These are phyloP conservation scores for Podaxis sp. DNA, from an alignment of 768 basidiomycete genomes.

Conservation along the genomic window DNA sequence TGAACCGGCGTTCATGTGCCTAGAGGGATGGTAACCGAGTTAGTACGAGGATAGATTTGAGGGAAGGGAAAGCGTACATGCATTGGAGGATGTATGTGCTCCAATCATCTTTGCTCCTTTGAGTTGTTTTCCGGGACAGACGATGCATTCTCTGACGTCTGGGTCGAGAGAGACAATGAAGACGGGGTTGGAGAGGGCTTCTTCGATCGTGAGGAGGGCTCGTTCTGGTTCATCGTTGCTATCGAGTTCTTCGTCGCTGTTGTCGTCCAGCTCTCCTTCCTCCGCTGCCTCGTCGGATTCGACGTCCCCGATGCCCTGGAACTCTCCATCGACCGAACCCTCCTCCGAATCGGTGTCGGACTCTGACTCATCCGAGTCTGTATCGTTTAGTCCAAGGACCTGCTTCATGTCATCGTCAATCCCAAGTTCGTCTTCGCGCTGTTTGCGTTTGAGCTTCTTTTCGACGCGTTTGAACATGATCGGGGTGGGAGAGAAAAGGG, in stretches of 20 bases:
- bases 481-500: conserved; percentile 4
- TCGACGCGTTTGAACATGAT: conserved; percentile 80
- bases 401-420: conserved; percentile 65
- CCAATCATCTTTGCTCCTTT: conserved; percentile 57
- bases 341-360: conserved; percentile 36
- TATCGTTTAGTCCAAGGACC: conserved; percentile 66
- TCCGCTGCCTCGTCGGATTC: conserved; percentile 20
- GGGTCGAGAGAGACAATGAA: conserved; percentile 58
- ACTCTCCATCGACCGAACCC: conserved; percentile 22
- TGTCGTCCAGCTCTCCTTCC: conserved; percentile 19
- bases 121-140: conserved; percentile 74
- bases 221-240: conserved; percentile 34
- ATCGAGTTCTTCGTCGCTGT: conserved; percentile 23
- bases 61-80: conserved; percentile 40
- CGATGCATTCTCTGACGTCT: conserved; percentile 56
- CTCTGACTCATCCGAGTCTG: conserved; percentile 71
- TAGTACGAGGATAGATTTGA: conserved; percentile 11
- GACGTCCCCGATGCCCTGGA: conserved; percentile 20
- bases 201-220: conserved; percentile 50
- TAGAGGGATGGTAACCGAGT: conserved; percentile 24
- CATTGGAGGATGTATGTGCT: conserved; percentile 62
- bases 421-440: conserved; percentile 65
- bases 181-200: conserved; percentile 64
- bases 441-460: conserved; percentile 58
- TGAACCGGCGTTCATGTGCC: conserved; percentile 66